Conservation (phyloP, 495 filamentous ascomycete genomes). For the Chlorociboria aeruginascens region DNA sequence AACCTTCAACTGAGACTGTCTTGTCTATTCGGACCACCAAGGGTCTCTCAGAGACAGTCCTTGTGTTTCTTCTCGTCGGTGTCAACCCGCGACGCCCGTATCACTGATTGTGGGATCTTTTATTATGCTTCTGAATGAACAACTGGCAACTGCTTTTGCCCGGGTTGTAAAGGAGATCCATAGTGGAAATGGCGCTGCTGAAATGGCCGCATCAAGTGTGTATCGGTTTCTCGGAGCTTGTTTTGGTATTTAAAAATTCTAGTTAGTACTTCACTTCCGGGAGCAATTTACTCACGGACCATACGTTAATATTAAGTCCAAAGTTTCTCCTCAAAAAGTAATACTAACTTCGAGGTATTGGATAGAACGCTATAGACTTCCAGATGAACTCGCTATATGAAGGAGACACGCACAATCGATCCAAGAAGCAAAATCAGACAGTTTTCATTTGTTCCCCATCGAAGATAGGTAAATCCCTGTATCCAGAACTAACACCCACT, state of each 20-base stretch:
- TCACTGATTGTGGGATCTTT: constrained; percentile 24
- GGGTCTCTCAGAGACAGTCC: constrained; percentile 27
- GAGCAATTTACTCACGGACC: too few relatives aligned
- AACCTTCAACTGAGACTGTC: constrained; percentile 45
- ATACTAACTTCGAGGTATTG: too few relatives aligned
- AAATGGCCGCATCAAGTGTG: constrained; percentile 1
- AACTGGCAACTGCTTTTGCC: constrained; percentile 13
- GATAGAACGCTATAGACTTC: constrained; percentile 3
- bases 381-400: constrained; percentile 11
- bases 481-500: constrained; percentile 4
- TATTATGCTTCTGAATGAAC: constrained; percentile 12
- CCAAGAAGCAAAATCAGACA: too few relatives aligned
- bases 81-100: constrained; percentile 32
- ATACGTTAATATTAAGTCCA: too few relatives aligned
- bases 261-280: too few relatives aligned
- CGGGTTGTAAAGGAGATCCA: constrained; percentile 9
- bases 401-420: neutral
- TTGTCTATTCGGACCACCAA: constrained; percentile 28
- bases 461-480: too few relatives aligned
- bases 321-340: too few relatives aligned
- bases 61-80: constrained; percentile 32
- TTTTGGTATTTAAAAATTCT: too few relatives aligned
- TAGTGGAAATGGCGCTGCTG: constrained; percentile 5
- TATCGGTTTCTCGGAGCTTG: too few relatives aligned
- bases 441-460: too few relatives aligned